Evolutionary conservation across 1,139 yeast genomes (phyloP).

Genomic region (Saccharomyces pastorianus): DNA sequence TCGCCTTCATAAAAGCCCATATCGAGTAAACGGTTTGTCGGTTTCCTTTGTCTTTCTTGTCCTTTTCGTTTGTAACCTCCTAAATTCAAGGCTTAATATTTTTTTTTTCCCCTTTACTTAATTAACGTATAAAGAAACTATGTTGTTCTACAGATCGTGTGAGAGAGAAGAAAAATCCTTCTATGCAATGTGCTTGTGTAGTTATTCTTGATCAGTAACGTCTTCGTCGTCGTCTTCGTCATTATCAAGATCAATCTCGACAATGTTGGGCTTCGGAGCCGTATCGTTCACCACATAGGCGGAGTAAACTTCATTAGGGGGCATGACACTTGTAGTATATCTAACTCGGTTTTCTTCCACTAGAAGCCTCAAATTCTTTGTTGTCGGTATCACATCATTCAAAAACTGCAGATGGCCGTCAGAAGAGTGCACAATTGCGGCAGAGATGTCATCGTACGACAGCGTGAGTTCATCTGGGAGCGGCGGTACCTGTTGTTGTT

Average conservation of each 20-base stretch:
- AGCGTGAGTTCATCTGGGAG: slow-evolving; percentile 14
- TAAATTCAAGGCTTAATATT: neutral
- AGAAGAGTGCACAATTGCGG: slow-evolving; percentile 47
- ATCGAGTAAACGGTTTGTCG: neutral
- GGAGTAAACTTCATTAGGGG: neutral
- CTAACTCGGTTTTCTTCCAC: slow-evolving; percentile 38
- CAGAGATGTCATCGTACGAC: slow-evolving; percentile 63
- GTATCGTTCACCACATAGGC: neutral
- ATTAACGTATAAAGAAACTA: neutral
- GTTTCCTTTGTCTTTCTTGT: neutral
- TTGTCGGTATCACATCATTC: slow-evolving; percentile 53
- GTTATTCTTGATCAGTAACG: neutral
- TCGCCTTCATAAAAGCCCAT: slow-evolving; percentile 17
- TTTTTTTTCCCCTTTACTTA: neutral
- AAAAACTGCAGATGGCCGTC: slow-evolving; percentile 62
- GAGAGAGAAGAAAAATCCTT: neutral
- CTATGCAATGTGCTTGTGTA: neutral
- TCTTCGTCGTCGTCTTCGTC: slow-evolving; percentile 1
- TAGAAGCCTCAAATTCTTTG: slow-evolving; percentile 44
- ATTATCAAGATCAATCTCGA: slow-evolving; percentile 1
- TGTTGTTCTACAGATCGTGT: neutral
- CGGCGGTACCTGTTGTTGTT: neutral
- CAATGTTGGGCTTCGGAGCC: slow-evolving; percentile 5
- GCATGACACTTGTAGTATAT: slow-evolving; percentile 17
- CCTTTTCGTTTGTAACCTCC: neutral